Conservation (phyloP, 2,329 filamentous ascomycete genomes). For the Hypoxylon sp. region DNA sequence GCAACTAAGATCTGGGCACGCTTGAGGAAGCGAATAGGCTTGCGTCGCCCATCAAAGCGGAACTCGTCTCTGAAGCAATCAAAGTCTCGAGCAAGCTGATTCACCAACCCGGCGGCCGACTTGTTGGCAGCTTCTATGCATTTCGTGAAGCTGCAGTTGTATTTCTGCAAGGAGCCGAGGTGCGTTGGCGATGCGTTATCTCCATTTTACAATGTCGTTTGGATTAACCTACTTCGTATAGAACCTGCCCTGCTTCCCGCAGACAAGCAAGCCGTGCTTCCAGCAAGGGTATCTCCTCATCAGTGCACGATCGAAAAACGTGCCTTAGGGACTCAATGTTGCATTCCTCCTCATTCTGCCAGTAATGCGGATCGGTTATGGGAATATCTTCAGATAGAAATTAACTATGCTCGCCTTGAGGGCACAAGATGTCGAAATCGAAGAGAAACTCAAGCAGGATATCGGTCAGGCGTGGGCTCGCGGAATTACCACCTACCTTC, state of each 20-base stretch:
- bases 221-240: conserved; percentile 75
- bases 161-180: conserved; percentile 68
- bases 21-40: conserved; percentile 86
- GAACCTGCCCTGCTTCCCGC: conserved; percentile 83
- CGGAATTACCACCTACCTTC: conserved; percentile 71
- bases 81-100: conserved; percentile 86
- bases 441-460: conserved; percentile 1
- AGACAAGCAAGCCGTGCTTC: conserved; percentile 83
- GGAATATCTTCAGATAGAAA: conserved; percentile 74
- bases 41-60: conserved; percentile 77
- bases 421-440: conserved; percentile 15
- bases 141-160: conserved; percentile 79
- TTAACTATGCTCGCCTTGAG: conserved; percentile 45
- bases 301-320: conserved; percentile 88
- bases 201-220: conserved; percentile 27
- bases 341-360: conserved; percentile 82
- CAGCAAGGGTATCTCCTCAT: conserved; percentile 89
- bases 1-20: conserved; percentile 96
- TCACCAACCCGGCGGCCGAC: conserved; percentile 88
- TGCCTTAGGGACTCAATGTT: conserved; percentile 79
- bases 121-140: conserved; percentile 80
- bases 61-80: conserved; percentile 88
- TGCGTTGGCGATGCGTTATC: conserved; percentile 46
- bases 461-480: conserved; percentile 1
- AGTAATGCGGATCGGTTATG: conserved; percentile 90